These are phyloP conservation scores for Eucalyptus sp. DNA, from an alignment of 345 rosid species.

Conservation along the genomic window DNA sequence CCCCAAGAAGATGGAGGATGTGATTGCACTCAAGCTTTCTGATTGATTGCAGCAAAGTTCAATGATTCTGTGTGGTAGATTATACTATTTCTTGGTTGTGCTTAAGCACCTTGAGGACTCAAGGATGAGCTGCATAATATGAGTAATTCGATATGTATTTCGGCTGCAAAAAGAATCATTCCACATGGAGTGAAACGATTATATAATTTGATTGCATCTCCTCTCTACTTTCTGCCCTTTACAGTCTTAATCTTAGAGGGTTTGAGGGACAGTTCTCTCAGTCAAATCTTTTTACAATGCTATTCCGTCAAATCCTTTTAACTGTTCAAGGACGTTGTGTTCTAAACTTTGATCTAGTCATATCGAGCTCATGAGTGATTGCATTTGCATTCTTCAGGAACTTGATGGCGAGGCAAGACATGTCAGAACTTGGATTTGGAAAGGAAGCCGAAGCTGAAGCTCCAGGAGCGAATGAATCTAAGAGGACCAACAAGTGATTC, in stretches of 20 bases:
- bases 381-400: constrained; percentile 32
- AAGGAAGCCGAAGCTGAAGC: constrained; percentile 23
- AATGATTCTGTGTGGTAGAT: neutral
- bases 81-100: neutral
- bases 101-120: neutral
- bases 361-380: neutral
- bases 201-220: neutral
- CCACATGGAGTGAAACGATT: neutral
- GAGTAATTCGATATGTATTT: neutral
- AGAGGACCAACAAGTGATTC: constrained; percentile 2
- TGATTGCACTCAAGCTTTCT: neutral
- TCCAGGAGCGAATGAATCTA: neutral
- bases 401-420: constrained; percentile 87
- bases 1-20: neutral
- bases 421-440: constrained; percentile 71
- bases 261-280: neutral
- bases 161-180: neutral
- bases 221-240: neutral
- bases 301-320: neutral
- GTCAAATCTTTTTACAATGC: neutral
- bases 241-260: neutral
- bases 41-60: neutral
- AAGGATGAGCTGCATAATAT: neutral
- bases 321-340: neutral
- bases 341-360: neutral